Percentiles rank a stretch among this genome's conserved stretches.
These are phyloP conservation scores for Stephania cephalantha DNA, from an alignment of 164 flowering plant genomes.

Conservation along the genomic window DNA sequence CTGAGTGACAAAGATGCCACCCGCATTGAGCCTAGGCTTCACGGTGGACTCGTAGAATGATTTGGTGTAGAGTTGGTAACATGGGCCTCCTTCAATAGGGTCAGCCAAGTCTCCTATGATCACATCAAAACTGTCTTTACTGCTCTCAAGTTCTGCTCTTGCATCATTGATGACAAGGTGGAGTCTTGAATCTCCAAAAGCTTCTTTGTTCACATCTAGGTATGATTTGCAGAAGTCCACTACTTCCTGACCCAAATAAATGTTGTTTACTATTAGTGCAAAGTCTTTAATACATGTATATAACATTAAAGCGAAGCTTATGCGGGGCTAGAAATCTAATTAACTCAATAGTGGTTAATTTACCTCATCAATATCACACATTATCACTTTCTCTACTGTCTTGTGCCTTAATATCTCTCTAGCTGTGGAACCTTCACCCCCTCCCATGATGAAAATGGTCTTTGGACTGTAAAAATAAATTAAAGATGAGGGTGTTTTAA, in stretches of 20 bases:
- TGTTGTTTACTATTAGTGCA: no score
- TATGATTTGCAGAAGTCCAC: conserved; percentile 85
- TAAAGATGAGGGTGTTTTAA: background rate
- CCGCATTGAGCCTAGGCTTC: conserved; percentile 60
- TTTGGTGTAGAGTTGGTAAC: conserved; percentile 91
- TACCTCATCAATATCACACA: conserved; percentile 97
- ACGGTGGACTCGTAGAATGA: conserved; percentile 72
- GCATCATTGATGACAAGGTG: conserved; percentile 92
- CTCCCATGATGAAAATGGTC: conserved; percentile 80
- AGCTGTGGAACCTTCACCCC: conserved; percentile 94
- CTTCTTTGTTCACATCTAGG: conserved; percentile 64
- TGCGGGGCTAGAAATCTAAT: no score
- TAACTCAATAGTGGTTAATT: background rate
- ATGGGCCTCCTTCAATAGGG: conserved; percentile 94
- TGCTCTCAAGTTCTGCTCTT: conserved; percentile 67
- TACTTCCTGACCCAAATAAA: conserved; percentile 53
- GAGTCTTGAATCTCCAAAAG: conserved; percentile 68
- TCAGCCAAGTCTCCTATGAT: conserved; percentile 92
- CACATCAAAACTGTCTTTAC: conserved; percentile 63
- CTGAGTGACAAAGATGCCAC: conserved; percentile 91
- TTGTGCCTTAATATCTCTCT: conserved; percentile 75
- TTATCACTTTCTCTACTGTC: conserved; percentile 57
- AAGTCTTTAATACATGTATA: no score
- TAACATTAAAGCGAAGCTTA: no score
- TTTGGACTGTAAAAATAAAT: conserved; percentile 41